phyloP scores from a whole-genome alignment of 345 rosid species.

The Pseudoturritis turrita region DNA sequence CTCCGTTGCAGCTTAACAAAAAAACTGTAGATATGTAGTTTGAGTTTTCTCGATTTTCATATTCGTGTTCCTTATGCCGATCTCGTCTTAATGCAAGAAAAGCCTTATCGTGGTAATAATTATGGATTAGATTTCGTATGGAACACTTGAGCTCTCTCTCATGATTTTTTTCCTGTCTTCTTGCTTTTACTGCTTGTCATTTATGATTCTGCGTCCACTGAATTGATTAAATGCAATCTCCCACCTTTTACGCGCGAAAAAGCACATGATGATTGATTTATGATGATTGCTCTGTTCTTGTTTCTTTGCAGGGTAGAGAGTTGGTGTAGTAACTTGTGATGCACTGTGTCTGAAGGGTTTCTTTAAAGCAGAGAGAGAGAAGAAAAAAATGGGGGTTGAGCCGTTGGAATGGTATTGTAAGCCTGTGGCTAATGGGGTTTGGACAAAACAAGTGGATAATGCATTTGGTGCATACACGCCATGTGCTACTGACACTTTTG shows the following conservation, averaged over 20 bases:
- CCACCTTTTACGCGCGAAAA: conserved; percentile 2
- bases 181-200: conserved; percentile 11
- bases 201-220: neutral
- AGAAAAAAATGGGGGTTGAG: conserved; percentile 47
- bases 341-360: conserved; percentile 3
- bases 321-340: conserved; percentile 11
- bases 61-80: neutral
- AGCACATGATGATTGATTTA: neutral
- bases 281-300: neutral
- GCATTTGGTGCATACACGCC: conserved; percentile 97
- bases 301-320: conserved; percentile 7
- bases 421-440: conserved; percentile 71
- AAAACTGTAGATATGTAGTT: neutral
- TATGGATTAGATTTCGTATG: neutral
- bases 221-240: neutral
- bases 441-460: conserved; percentile 76
- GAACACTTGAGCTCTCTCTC: neutral
- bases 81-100: neutral
- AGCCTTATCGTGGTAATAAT: neutral
- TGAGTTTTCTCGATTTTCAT: neutral
- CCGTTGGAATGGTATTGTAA: conserved; percentile 82
- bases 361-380: neutral
- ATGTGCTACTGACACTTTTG: conserved; percentile 79
- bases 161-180: neutral
- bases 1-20: neutral